Evolutionary conservation across 1,284 basidiomycete species (phyloP), one percentile per base, ranked within the genome.

Genomic region (Fomes fomentarius): DNA sequence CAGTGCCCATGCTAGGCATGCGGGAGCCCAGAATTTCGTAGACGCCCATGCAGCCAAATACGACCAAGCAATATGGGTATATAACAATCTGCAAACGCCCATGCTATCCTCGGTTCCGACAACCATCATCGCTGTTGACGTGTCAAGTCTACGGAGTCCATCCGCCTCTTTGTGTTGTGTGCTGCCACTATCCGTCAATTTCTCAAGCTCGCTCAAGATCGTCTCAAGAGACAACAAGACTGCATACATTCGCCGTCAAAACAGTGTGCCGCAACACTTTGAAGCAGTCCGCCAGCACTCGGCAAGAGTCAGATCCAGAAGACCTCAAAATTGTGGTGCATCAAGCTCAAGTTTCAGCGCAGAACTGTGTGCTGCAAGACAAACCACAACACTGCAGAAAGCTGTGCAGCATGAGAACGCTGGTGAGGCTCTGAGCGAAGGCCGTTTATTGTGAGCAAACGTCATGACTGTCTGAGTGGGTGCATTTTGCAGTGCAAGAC

Each of bases 1-100:
- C n/a, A n/a, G n/a, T n/a, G n/a, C n/a, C n/a, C n/a, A n/a, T n/a
- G n/a, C n/a, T n/a, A n/a, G n/a, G n/a, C n/a, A n/a, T n/a, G n/a
- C n/a, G n/a, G n/a, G n/a, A n/a, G n/a, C 43, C 33, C 41, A 43
- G 50, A 60, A 59, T 57, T 57, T 63, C 33, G 21, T 54, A 62
- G 55, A 40, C 61, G 61, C 58, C 26, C 33, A 24, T 22, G 3
- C 14, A 10, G 19, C 45, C 47, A 40, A 48, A 30, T 21, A 39
- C 1, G n/a, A n/a, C 8, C 45, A 47, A 47, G 37, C 22, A 47
- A 22, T 6, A 21, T 19, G 14, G 12, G 9, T 9, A 17, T 26
- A 31, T 47, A 2, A 17, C 3, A 4, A 4, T 25, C 24, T 9
- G 10, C 34, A 37, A 11, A 35, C 45, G 45, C 45, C 22, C 5